These are phyloP conservation scores for Melanopsichium pennsylvanicum DNA, from an alignment of 1,284 basidiomycete species.

Conservation along the genomic window DNA sequence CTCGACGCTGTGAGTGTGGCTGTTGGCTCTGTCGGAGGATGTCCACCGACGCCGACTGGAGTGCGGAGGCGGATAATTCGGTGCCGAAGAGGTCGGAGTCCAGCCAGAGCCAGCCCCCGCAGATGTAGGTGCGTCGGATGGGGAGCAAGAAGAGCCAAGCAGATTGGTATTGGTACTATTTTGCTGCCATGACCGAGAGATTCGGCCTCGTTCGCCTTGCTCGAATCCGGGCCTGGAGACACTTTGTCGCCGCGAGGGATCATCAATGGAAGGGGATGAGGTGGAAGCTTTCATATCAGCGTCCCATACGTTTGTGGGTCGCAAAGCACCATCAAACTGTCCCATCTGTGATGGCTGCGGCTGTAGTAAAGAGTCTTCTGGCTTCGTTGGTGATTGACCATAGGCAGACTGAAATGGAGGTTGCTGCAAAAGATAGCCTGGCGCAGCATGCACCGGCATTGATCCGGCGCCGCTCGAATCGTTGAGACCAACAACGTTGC, in stretches of 20 bases:
- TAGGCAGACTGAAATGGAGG: conserved; percentile 16
- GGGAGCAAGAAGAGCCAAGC: conserved; percentile 10
- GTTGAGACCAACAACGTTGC: not conserved
- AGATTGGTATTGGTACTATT: no score
- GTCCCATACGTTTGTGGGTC: conserved; percentile 8
- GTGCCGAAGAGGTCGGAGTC: conserved; percentile 13
- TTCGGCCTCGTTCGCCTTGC: conserved; percentile 10
- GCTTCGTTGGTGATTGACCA: conserved; percentile 11
- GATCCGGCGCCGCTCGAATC: not conserved
- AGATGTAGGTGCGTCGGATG: not conserved
- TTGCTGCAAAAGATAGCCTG: conserved; percentile 30
- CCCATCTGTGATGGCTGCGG: conserved; percentile 14
- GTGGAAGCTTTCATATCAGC: conserved; percentile 7
- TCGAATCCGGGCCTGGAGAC: conserved; percentile 8
- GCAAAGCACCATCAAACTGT: not conserved
- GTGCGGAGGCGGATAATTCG: conserved; percentile 5
- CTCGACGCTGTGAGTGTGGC: conserved; percentile 23
- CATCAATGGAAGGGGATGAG: not conserved
- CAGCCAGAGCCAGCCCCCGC: conserved; percentile 10
- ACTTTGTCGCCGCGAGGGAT: conserved; percentile 1
- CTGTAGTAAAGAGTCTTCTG: conserved; percentile 11
- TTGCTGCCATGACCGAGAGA: conserved; percentile 13
- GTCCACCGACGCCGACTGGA: conserved; percentile 24
- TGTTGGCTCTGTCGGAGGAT: conserved; percentile 23
- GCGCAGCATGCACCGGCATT: conserved; percentile 11